These are phyloP conservation scores for Trichoderma afroharzianum DNA, from an alignment of 2,329 filamentous ascomycete genomes.

Conservation along the genomic window DNA sequence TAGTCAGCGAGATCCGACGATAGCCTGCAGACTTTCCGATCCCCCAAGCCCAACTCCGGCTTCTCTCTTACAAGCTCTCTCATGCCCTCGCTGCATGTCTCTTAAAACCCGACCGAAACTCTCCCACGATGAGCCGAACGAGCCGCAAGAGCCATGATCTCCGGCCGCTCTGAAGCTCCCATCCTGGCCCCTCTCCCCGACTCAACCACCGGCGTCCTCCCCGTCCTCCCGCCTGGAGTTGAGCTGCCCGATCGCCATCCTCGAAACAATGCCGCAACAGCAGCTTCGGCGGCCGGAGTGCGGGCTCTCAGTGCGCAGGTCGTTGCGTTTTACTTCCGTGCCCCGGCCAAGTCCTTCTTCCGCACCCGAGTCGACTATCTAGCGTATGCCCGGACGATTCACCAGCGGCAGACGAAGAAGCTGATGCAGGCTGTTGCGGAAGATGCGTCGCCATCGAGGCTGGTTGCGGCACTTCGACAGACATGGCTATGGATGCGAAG, in stretches of 20 bases:
- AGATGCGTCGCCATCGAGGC: conserved; percentile 33
- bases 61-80: neutral
- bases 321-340: conserved; percentile 87
- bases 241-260: conserved; percentile 46
- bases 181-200: conserved; percentile 26
- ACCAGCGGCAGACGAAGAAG: conserved; percentile 40
- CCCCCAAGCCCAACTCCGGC: neutral
- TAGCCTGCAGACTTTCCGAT: neutral
- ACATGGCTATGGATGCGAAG: conserved; percentile 52
- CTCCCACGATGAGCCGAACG: conserved; percentile 32
- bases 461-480: conserved; percentile 35
- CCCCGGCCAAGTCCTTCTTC: conserved; percentile 90
- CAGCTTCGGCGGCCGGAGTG: conserved; percentile 80
- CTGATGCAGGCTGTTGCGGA: conserved; percentile 36
- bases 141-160: conserved; percentile 33
- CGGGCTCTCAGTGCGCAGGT: conserved; percentile 79
- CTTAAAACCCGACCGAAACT: neutral
- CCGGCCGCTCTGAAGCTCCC: conserved; percentile 32
- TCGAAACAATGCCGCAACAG: conserved; percentile 57
- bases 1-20: neutral
- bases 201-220: conserved; percentile 40
- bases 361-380: conserved; percentile 82
- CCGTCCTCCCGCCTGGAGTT: conserved; percentile 41
- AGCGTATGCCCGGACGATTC: conserved; percentile 53
- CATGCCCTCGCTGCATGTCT: neutral